Base-by-base conservation (phyloP, 2,329 filamentous ascomycete genomes). In the Colletotrichum tamarilloi region DNA sequence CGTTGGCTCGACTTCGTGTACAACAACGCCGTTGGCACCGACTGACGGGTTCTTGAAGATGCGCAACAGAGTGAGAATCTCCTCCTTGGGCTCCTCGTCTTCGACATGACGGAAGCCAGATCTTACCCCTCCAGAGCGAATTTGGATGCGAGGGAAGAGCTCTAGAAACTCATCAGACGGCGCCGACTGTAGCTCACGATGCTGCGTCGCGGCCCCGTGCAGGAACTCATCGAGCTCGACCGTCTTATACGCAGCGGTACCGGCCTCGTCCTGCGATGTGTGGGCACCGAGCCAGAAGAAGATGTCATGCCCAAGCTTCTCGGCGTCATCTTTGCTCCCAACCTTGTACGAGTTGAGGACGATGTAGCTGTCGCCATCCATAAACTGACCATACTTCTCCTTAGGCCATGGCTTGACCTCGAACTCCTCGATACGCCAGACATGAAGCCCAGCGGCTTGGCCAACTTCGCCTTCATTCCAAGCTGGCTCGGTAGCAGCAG, bases 391-490 rank as follows among this genome's bases (percentile, higher is more conserved):
- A 68, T 89, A 84, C 58, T 85, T 85, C 19, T 87, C 82, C 69
- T 84, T 83, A 2, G 91, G 90, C 88, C 90, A 92, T 2, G 89
- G 82, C 32, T 92, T 82, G 5, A 93, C 90, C 77, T 91, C 83
- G 76, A 93, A 93, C 66, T 91, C 83, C 77, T 93, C 91, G 75
- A 93, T 91, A 74, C 91, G 90, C 91, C 91, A 93, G 74, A 93
- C 83, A 75, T 84, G 84, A 3, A 93, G 84, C 0, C 91, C 91
- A 0, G 89, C 79, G 16, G 82, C 76, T 49, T 83, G 75, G 42
- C 91, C 90, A 56, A 93, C 82, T 49, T 78, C 77, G 66, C 88
- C 88, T 74, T 90, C 85, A 77, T 92, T 90, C 92, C 92, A 93
- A 9, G 92, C 91, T 0, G 92, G 92, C 76, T 93, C 92, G 6